Conservation (phyloP, 176 grass and related monocot genomes). For the Ananas comosus region DNA sequence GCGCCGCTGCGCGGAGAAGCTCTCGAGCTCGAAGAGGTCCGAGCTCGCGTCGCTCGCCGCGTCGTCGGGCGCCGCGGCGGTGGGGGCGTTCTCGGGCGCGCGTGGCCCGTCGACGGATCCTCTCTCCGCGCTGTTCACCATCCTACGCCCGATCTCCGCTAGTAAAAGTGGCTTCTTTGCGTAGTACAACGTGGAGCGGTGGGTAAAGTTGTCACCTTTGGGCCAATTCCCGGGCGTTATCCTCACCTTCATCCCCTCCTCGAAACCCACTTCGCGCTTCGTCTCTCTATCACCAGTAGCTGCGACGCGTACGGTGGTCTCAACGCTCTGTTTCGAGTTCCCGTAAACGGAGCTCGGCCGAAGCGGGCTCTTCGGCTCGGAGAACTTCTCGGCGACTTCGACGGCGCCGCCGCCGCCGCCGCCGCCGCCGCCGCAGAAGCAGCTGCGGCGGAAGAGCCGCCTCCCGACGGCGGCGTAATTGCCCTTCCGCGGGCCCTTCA, state of each 20-base stretch:
- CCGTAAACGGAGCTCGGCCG: not conserved
- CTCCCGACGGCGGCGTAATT: not conserved
- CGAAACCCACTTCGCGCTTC: constrained; percentile 15
- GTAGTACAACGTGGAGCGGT: constrained; percentile 6
- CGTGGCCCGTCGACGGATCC: constrained; percentile 19
- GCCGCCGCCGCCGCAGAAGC: constrained; percentile 24
- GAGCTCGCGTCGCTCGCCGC: constrained; percentile 42
- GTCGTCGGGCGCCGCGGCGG: constrained; percentile 28
- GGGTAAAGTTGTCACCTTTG: constrained; percentile 12
- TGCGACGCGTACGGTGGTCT: constrained; percentile 6
- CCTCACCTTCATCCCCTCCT: constrained; percentile 16
- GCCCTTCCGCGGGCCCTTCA: not conserved
- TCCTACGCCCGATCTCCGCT: constrained; percentile 6
- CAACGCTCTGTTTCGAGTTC: not conserved
- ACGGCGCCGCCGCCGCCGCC: constrained; percentile 15
- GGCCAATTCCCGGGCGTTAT: constrained; percentile 22
- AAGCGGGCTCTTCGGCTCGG: constrained; percentile 18
- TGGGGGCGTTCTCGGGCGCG: not conserved
- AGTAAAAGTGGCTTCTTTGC: constrained; percentile 7
- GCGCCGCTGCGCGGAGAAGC: constrained; percentile 21
- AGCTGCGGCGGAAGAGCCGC: not conserved
- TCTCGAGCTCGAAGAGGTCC: constrained; percentile 47
- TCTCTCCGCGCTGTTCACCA: constrained; percentile 7
- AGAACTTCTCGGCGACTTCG: constrained; percentile 25
- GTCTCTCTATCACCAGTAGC: constrained; percentile 5